Conservation (phyloP, 208 protist species). For the Leishmania braziliensis region DNA sequence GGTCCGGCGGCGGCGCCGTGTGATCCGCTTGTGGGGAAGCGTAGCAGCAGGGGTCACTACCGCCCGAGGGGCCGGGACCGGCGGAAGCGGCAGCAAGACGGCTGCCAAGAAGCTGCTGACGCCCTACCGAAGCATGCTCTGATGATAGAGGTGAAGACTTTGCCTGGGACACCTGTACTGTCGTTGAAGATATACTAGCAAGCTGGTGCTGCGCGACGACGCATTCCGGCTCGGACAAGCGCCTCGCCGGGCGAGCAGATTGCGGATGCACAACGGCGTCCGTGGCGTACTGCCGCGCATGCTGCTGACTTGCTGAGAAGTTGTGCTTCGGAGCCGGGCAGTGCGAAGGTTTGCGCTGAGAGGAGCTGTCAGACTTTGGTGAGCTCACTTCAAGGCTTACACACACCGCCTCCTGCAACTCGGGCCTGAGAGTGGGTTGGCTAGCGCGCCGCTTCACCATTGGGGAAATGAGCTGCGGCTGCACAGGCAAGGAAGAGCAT, state of each 20-base stretch:
- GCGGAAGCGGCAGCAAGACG: not conserved
- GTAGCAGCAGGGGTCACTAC: not conserved
- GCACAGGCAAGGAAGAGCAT: conserved; percentile 23
- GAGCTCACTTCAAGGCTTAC: not conserved
- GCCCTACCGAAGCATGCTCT: not conserved
- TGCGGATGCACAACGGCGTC: conserved; percentile 1
- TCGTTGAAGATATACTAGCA: conserved; percentile 1
- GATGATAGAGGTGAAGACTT: not conserved
- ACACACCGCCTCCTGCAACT: conserved; percentile 14
- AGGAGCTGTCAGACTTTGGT: conserved; percentile 4
- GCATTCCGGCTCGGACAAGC: conserved; percentile 2
- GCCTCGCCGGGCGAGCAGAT: not conserved
- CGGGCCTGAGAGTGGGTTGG: not conserved
- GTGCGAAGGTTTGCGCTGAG: not conserved
- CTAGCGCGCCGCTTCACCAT: conserved; percentile 20
- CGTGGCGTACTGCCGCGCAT: not conserved
- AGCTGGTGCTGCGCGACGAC: conserved; percentile 6
- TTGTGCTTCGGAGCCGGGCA: not conserved
- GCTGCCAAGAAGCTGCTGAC: not conserved
- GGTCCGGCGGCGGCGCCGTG: not conserved
- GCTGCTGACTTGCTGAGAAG: not conserved
- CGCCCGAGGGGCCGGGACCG: not conserved
- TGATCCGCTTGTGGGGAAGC: not conserved
- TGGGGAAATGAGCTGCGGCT: conserved; percentile 29
- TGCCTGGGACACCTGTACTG: not conserved